Evolutionary conservation across 2,329 filamentous ascomycete species (phyloP), one percentile per base, ranked within the genome.

Genomic region (Clarireedia hainanense): DNA sequence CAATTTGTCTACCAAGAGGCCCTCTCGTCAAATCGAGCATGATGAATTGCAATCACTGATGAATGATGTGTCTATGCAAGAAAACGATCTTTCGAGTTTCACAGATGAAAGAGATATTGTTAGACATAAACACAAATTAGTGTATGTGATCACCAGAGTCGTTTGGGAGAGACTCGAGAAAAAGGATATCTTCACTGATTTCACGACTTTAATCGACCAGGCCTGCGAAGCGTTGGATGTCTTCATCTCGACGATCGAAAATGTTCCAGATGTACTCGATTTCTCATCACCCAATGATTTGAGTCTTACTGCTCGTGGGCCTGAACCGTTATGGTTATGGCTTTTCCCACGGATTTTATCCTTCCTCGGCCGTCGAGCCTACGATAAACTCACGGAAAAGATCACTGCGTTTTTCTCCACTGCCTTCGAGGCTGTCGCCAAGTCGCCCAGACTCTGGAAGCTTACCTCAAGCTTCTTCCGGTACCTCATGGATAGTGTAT

Each of bases 71-170:
- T 40, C 70, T 68, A 79, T 83, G 23, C 67, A 92, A 26, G 82
- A 84, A 60, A 82, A 85, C 62, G 79, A 81, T 37, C 67, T 70
- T 46, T 67, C 71, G 40, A 72, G 70, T 43, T 70, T 73, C 46
- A 58, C 72, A 34, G 79, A 81, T 12, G 67, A 76, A 1, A 80
- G 85, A 60, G 83, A 88, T 46, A 84, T 87, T 61, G 72, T 88
- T 46, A 80, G 85, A 50, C 85, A 95, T 68, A 92, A 95, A 63
- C 86, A 91, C 65, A 88, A 91, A 71, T 80, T 96, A 50, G 85
- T 96, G 52, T 91, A 88, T 66, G 87, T 96, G 60, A 88, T 94
- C 63, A 79, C 86, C 50, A 85, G 88, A 67, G 88, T 89, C 57
- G 87, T 90, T 23, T 75, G 96, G 12, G 87, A 91, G 62, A 78